Evolutionary conservation across 2,329 filamentous ascomycete genomes (phyloP).

Genomic region (Apiospora marii): DNA sequence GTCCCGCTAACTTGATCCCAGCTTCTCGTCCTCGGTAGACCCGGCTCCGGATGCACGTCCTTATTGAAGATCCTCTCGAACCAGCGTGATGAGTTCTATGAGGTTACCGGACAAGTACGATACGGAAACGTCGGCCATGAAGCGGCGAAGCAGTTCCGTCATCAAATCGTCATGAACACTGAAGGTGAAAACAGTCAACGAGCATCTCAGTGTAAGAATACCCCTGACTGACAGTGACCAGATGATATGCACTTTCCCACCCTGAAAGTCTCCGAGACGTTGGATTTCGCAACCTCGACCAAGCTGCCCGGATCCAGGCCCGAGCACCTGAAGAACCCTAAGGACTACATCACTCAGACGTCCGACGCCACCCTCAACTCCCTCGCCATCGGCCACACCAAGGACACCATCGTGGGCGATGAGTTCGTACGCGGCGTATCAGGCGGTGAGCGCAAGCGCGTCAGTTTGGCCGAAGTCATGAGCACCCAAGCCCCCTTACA

Average conservation of each 20-base stretch:
- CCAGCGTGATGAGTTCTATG: conserved; percentile 38
- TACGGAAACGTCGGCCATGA: conserved; percentile 39
- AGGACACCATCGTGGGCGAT: conserved; percentile 74
- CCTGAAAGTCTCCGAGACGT: conserved; percentile 70
- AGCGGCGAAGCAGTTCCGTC: conserved; percentile 36
- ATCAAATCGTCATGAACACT: conserved; percentile 44
- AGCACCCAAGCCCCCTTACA: conserved; percentile 61
- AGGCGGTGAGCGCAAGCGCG: conserved; percentile 75
- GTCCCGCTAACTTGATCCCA: conserved; percentile 24
- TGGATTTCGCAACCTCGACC: conserved; percentile 72
- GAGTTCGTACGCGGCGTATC: conserved; percentile 70
- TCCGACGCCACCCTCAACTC: conserved; percentile 51
- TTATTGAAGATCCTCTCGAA: conserved; percentile 43
- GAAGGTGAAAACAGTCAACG: conserved; percentile 33
- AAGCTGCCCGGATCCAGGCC: conserved; percentile 68
- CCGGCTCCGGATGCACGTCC: conserved; percentile 43
- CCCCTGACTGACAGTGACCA: not conserved
- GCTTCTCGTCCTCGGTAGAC: conserved; percentile 44
- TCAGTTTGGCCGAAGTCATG: conserved; percentile 76
- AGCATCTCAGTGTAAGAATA: not conserved
- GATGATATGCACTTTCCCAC: conserved; percentile 74
- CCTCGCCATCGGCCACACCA: conserved; percentile 75
- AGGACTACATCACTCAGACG: conserved; percentile 42
- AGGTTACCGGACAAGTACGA: conserved; percentile 37
- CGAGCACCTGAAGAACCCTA: conserved; percentile 35